Evolutionary conservation across 2,329 filamentous ascomycete species (phyloP).

Genomic region (Neofusicoccum laricinum): DNA sequence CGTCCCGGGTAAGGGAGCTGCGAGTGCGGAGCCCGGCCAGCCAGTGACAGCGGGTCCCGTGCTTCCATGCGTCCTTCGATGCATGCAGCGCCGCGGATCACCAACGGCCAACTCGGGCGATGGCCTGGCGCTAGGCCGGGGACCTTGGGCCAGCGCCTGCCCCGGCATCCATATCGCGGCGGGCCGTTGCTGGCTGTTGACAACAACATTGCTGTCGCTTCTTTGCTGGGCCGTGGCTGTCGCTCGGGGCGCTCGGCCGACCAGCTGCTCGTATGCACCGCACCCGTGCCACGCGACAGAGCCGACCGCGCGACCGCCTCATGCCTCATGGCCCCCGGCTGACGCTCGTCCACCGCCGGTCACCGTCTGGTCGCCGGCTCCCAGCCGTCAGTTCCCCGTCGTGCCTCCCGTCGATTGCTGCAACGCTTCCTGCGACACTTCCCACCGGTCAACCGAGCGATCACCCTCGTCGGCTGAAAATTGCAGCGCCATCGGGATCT

Average conservation of each 20-base stretch:
- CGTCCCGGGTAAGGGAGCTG: conserved; percentile 5
- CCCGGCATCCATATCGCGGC: conserved; percentile 8
- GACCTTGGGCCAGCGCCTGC: not conserved
- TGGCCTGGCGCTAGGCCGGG: not conserved
- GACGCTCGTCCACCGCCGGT: not conserved
- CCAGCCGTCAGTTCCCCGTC: too few relatives aligned
- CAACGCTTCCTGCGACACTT: not conserved
- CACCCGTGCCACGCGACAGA: conserved; percentile 7
- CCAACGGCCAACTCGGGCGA: conserved; percentile 1
- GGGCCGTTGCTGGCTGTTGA: conserved; percentile 8
- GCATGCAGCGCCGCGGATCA: conserved; percentile 5
- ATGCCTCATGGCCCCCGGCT: not conserved
- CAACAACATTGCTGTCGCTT: conserved; percentile 3
- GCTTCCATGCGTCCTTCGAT: conserved; percentile 16
- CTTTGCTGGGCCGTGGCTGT: not conserved
- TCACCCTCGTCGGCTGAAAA: not conserved
- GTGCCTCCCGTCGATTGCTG: not conserved
- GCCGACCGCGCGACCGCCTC: not conserved
- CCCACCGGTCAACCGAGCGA: not conserved
- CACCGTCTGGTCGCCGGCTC: not conserved
- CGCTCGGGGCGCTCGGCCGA: conserved; percentile 6
- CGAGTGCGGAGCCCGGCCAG: not conserved
- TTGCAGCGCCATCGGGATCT: not conserved
- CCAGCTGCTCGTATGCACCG: not conserved
- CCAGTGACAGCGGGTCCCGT: not conserved